A percentile compares a stretch with the other conserved stretches of the same genome.
Evolutionary conservation across 805 yeast species (phyloP).

Genomic region (Pichia heedii): DNA sequence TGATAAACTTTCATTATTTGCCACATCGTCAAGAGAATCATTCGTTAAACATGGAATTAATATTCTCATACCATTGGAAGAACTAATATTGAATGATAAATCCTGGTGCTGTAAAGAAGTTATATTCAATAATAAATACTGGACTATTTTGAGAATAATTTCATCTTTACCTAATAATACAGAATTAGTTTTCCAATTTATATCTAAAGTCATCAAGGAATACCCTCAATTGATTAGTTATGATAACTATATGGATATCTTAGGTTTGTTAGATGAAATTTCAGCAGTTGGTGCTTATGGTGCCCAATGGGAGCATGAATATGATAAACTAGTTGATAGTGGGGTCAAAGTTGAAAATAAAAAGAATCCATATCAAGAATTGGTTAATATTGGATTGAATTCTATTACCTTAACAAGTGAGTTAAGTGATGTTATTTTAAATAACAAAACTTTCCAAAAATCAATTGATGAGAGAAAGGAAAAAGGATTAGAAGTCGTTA

Average conservation of each 20-base stretch:
- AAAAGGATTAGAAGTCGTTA: conserved; percentile 14
- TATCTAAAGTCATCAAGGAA: conserved; percentile 31
- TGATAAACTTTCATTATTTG: conserved; percentile 15
- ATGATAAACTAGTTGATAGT: conserved; percentile 34
- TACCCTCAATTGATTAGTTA: conserved; percentile 31
- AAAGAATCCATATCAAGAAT: conserved; percentile 41
- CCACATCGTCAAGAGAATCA: conserved; percentile 31
- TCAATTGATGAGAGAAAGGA: conserved; percentile 24
- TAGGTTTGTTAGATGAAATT: conserved; percentile 69
- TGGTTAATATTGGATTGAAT: conserved; percentile 49
- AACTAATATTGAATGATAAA: conserved; percentile 34
- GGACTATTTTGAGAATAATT: conserved; percentile 39
- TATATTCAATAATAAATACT: conserved; percentile 32
- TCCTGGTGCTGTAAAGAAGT: conserved; percentile 34
- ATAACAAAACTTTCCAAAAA: conserved; percentile 21
- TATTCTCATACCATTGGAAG: conserved; percentile 39
- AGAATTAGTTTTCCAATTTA: conserved; percentile 36
- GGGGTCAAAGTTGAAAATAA: conserved; percentile 34
- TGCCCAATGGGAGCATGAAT: conserved; percentile 64
- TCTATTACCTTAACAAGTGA: conserved; percentile 55
- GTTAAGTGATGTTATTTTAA: conserved; percentile 31
- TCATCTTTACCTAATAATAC: conserved; percentile 38
- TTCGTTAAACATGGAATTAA: conserved; percentile 36
- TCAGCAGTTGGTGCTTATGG: conserved; percentile 78
- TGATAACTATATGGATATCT: conserved; percentile 50